Percentiles rank a stretch among this genome's conserved stretches.
These are phyloP conservation scores for Diaporthe capsici DNA, from an alignment of 2,329 filamentous ascomycete genomes.

Conservation along the genomic window DNA sequence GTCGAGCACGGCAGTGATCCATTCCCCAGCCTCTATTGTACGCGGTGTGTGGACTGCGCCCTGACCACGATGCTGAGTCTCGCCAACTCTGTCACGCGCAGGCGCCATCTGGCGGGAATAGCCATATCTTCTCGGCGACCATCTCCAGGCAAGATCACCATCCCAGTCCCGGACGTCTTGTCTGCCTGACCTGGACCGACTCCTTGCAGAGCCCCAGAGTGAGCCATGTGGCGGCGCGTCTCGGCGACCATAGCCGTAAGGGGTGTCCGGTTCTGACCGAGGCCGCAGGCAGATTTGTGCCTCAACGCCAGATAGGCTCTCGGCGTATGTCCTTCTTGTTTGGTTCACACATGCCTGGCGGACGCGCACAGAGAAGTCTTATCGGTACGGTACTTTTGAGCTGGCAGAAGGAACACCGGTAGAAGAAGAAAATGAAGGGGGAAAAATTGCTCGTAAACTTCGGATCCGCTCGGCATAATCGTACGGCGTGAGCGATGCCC, in stretches of 20 bases:
- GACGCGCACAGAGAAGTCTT: neutral
- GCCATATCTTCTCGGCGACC: no score
- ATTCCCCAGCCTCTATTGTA: neutral
- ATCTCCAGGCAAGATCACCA: neutral
- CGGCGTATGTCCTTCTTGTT: no score
- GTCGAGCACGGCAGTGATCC: neutral
- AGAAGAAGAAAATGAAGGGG: neutral
- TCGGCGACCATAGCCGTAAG: neutral
- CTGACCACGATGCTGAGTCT: neutral
- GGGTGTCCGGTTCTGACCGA: neutral
- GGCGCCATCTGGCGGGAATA: neutral
- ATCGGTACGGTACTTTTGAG: neutral
- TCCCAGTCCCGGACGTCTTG: neutral
- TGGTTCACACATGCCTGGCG: neutral
- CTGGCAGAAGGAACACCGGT: neutral
- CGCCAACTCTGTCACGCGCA: neutral
- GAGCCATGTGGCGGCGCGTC: neutral
- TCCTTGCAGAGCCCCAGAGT: neutral
- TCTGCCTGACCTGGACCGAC: neutral
- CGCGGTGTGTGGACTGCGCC: neutral
- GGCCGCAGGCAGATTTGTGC: neutral
- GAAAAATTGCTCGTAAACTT: neutral
- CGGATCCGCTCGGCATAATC: constrained; percentile 15
- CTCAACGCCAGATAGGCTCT: constrained; percentile 1
- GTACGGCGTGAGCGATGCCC: constrained; percentile 15